Evolutionary conservation across 345 rosid species (phyloP).

Genomic region (Hibiscus mutabilis): DNA sequence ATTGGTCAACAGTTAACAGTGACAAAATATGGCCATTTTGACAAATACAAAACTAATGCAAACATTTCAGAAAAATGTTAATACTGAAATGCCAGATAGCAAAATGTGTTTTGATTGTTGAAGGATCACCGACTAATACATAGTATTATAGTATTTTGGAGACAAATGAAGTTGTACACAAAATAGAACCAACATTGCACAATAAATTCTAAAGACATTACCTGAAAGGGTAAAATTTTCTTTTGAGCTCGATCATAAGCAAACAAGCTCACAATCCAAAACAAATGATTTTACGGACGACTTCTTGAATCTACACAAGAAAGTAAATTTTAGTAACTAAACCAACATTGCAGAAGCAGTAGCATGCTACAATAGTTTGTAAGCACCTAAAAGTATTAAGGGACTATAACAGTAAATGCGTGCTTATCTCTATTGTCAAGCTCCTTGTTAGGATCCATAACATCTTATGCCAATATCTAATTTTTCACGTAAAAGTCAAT

Average conservation of each 20-base stretch:
- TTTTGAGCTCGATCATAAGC: constrained; percentile 70
- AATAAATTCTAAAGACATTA: constrained; percentile 17
- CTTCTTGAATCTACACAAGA: constrained; percentile 65
- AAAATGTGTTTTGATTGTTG: background rate
- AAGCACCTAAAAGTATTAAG: background rate
- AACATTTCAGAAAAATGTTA: background rate
- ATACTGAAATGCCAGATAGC: background rate
- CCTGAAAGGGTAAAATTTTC: constrained; percentile 94
- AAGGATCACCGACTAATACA: background rate
- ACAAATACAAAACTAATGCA: background rate
- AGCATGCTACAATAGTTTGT: background rate
- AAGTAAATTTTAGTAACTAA: constrained; percentile 15
- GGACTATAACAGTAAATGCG: background rate
- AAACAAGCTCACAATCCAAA: constrained; percentile 88
- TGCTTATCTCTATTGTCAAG: constrained; percentile 3
- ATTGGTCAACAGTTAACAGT: background rate
- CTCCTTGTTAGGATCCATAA: background rate
- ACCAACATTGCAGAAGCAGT: background rate
- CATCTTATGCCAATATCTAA: background rate
- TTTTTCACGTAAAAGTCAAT: background rate
- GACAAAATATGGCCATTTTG: background rate
- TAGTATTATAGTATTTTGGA: background rate
- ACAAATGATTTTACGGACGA: constrained; percentile 62
- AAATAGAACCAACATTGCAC: background rate
- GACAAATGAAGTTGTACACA: background rate